Evolutionary conservation across 2,329 filamentous ascomycete species (phyloP), one percentile per base, ranked within the genome.

Genomic region (Pseudopyricularia javanii): DNA sequence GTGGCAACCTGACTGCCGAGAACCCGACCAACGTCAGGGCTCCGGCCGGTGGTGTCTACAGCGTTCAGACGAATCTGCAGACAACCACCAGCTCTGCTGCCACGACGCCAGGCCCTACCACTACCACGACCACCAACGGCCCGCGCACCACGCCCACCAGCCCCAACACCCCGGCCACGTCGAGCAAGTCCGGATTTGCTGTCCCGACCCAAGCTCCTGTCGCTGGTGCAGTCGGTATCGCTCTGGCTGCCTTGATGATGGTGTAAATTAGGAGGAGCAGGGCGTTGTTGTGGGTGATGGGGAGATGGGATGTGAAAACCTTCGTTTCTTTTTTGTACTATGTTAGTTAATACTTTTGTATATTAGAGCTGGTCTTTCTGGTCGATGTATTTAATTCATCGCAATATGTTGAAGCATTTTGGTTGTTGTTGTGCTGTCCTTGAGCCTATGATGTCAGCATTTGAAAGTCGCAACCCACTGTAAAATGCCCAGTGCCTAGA

Each of bases 21-120:
- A 22, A 28, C 37, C 30, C 50, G 14, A 20, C 28, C 40, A 12
- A 12, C 22, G 24, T 45, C 22, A 45, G 40, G 40, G 40, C 26
- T 14, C 50, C 50, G n/a, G 17, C 17, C 40, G 50, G 50, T 15
- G 50, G 50, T 32, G 40, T 47, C 37, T 35, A 47, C 40, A 45
- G 50, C 35, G 17, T 30, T 9, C 32, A 40, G 50, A 17, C 24
- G 32, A 30, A 32, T 32, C 20, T 37, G 32, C 35, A 22, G 49
- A 28, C 49, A 8, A 20, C 6, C 30, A 32, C 37, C 52, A 51
- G 48, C 14, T 49, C 30, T 34, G 24, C 45, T 7, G 15, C 40
- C 30, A 34, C 47, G 15, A 24, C 20, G 20, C 3, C 51, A 15
- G 28, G 28, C 28, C 30, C 51, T 4, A 45, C 34, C 26, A n/a